A percentile compares a stretch with the other conserved stretches of the same genome.
Conservation (phyloP, 352 stramenopile species). For the Globisporangium rhizosaccharum region DNA sequence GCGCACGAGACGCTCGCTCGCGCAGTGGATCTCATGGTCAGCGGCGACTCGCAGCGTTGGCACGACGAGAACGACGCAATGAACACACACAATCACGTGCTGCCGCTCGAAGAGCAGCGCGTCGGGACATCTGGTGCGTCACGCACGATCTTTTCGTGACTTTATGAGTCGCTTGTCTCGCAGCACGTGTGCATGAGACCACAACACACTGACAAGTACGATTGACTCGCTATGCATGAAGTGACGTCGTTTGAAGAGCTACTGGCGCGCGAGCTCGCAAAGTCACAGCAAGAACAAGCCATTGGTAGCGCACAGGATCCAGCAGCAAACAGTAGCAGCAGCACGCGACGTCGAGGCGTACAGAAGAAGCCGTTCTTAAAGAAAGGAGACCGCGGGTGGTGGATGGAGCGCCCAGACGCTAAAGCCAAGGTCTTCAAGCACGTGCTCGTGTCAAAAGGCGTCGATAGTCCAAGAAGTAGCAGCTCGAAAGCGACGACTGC, state of each 20-base stretch:
- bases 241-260: slow-evolving; percentile 62
- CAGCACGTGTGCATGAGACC: not conserved
- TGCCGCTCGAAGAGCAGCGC: slow-evolving; percentile 11
- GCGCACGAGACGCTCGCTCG: too few species aligned
- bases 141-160: not conserved
- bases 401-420: slow-evolving; percentile 58
- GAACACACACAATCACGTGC: not conserved
- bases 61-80: slow-evolving; percentile 9
- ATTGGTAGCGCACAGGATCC: not conserved
- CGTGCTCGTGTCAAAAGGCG: slow-evolving; percentile 43
- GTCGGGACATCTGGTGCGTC: slow-evolving; percentile 13
- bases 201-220: not conserved
- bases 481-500: slow-evolving; percentile 12
- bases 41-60: slow-evolving; percentile 7
- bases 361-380: slow-evolving; percentile 63
- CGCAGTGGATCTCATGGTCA: slow-evolving; percentile 1
- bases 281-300: slow-evolving; percentile 17
- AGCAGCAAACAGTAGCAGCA: not conserved
- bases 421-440: slow-evolving; percentile 57
- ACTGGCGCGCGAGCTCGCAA: slow-evolving; percentile 52
- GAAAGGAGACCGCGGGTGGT: slow-evolving; percentile 77
- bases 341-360: not conserved
- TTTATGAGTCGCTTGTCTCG: not conserved
- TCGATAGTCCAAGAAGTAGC: slow-evolving; percentile 12
- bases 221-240: slow-evolving; percentile 10